Base-by-base conservation (phyloP, 257 asterid genomes). In the Nicotiana obtusifolia region DNA sequence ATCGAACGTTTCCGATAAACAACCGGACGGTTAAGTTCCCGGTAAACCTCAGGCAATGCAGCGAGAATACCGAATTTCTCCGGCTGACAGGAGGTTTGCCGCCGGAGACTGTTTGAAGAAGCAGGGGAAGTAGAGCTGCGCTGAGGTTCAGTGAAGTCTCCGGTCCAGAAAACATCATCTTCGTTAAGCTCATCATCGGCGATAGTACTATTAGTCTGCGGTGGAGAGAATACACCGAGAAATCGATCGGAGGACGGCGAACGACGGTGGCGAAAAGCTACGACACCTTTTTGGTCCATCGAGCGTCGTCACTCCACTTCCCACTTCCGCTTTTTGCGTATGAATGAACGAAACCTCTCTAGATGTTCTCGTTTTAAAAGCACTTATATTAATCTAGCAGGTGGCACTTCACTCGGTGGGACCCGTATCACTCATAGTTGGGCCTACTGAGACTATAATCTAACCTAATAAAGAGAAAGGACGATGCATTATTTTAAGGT, bases 61-160 rank as follows among this genome's bases (percentile, higher is more conserved):
- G 94, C 97, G 31, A 93, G 96, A 87, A 93, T 89, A 5, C 97
- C 97, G 78, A 86, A 91, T 81, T 84, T 91, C 86, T 90, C 93
- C 87, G 84, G 82, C 19, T 83, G 81, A 26, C 66, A 84, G 76
- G 89, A 84, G 2, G 84, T 73, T 82, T 61, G 86, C 10, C 90
- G 85, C 6, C 90, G 89, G 37, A 15, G 59, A 65, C 82, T 76
- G 67, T 31, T 30, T 8, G 47, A 15, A 10, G 84, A n/a, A 68
- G 47, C 47, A 7, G 83, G 88, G 16, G 92, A 89, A 79, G 81
- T 84, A 83, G 88, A 37, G 3, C 5, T 81, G 0, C 16, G 81
- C 26, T 26, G 77, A 47, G 88, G 66, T 71, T 78, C 86, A 26
- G 84, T 41, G 57, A 83, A 87, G 79, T 87, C 86, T 3, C 75